Evolutionary conservation across 2,329 filamentous ascomycete genomes (phyloP), one percentile per base, ranked within the genome.

Genomic region (Clarireedia hainanense): DNA sequence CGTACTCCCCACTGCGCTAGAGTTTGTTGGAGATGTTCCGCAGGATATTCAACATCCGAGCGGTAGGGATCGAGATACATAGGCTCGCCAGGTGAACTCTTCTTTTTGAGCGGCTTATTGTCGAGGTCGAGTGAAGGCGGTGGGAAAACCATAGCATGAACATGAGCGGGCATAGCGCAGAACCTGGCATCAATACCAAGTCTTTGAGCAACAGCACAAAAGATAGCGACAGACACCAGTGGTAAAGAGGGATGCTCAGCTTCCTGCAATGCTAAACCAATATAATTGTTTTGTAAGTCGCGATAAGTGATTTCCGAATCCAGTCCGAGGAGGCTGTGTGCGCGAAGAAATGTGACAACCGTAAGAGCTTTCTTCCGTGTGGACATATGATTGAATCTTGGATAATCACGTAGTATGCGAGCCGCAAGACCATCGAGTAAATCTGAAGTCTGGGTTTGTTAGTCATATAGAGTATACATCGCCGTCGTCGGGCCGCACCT

Each of bases 41-140:
- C 69, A 0, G 78, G 74, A 0, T 91, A 80, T 70, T 95, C 90
- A 14, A 80, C 72, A 36, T 83, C 79, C 2, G 80, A 83, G 27
- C 82, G 80, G 70, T 88, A 96, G 0, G 91, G 91, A 65, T 96
- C 89, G 61, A 96, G 76, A 67, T 89, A 95, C 81, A 96, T 92
- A 47, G 76, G 74, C 57, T 79, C 75, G 6, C 70, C 70, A 58
- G 65, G 62, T 14, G 69, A 63, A 26, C 74, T 73, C 48, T 76
- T 71, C 12, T 67, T 64, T 6, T 69, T 64, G 6, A 73, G 57
- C 26, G 64, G 64, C 12, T 63, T 62, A 20, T 74, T 81, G 66
- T 90, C 80, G 50, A 91, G 71, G 34, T 84, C 82, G 63, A 80
- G 70, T 2, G 81, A 82, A 0, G 73, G 39, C 0, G 79, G 77